Evolutionary conservation across 163 green algal genomes (phyloP).

Genomic region (Scenedesmus sp.): DNA sequence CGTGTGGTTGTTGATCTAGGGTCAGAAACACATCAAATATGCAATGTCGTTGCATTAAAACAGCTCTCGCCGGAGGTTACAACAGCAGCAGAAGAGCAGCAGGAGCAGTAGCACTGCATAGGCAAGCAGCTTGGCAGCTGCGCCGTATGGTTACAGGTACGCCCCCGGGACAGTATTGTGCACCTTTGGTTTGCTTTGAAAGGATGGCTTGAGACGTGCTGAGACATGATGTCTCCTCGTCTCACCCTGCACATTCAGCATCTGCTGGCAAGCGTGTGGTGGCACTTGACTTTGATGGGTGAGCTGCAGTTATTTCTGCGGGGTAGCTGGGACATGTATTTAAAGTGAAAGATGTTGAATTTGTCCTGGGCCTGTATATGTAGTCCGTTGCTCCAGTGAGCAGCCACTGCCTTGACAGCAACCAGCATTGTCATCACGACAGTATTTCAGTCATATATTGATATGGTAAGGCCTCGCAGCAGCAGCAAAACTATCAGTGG

Average conservation of each 20-base stretch:
- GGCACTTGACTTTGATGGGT: slow-evolving; percentile 55
- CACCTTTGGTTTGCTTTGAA: background rate
- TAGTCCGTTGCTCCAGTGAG: too few species aligned
- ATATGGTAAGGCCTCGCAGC: too few species aligned
- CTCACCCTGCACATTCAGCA: background rate
- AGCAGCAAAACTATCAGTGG: too few species aligned
- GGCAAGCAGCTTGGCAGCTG: background rate
- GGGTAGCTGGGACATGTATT: background rate
- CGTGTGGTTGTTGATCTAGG: background rate
- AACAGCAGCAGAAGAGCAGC: background rate
- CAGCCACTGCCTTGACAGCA: too few species aligned
- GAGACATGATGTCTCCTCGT: background rate
- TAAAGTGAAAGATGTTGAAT: too few species aligned
- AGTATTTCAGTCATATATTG: too few species aligned
- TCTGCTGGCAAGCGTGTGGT: slow-evolving; percentile 45
- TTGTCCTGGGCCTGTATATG: too few species aligned
- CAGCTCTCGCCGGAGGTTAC: background rate
- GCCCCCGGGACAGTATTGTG: background rate
- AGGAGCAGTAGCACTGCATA: slow-evolving; percentile 16
- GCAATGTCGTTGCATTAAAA: background rate
- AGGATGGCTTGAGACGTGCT: background rate
- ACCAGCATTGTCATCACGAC: too few species aligned
- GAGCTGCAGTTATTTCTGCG: background rate
- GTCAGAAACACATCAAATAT: background rate
- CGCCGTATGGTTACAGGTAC: slow-evolving; percentile 6